A percentile compares a stretch with the other conserved stretches of the same genome.
phyloP scores from a whole-genome alignment of 2,329 filamentous ascomycete genomes.

The Aspergillus sp. region DNA sequence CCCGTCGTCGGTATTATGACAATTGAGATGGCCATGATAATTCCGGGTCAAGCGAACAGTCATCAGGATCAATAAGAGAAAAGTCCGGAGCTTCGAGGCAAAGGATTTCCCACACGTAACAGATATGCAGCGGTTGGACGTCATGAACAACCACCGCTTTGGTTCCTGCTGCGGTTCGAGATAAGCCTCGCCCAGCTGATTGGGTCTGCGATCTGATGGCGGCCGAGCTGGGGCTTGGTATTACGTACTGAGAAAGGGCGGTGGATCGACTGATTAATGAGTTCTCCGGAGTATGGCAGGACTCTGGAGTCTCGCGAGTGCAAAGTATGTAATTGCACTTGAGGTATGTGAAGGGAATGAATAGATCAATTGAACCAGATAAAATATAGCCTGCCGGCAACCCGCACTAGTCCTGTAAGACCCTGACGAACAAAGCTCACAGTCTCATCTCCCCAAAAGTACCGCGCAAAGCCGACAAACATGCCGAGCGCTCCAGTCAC shows the following conservation, averaged over 20 bases:
- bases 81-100: constrained; percentile 6
- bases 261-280: constrained; percentile 4
- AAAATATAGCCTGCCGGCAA: background rate
- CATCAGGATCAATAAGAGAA: constrained; percentile 21
- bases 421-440: background rate
- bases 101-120: constrained; percentile 30
- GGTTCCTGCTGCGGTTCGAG: constrained; percentile 18
- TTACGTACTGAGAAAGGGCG: constrained; percentile 32
- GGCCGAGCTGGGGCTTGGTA: constrained; percentile 22
- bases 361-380: too few species aligned
- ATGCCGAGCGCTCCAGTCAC: too few species aligned
- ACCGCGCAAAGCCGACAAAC: too few species aligned
- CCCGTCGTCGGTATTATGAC: too few species aligned
- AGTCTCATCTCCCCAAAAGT: too few species aligned
- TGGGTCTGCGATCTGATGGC: constrained; percentile 22
- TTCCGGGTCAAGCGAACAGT: constrained; percentile 1
- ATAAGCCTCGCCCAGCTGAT: constrained; percentile 33
- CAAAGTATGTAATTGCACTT: background rate
- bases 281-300: background rate
- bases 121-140: constrained; percentile 19
- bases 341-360: background rate
- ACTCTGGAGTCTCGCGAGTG: background rate
- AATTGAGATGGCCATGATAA: background rate
- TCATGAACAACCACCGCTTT: constrained; percentile 6
- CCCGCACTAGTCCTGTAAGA: background rate